Evolutionary conservation across 371 early-diverging fungal genomes (phyloP), one percentile per base, ranked within the genome.

Genomic region (Mucor plumbeus): DNA sequence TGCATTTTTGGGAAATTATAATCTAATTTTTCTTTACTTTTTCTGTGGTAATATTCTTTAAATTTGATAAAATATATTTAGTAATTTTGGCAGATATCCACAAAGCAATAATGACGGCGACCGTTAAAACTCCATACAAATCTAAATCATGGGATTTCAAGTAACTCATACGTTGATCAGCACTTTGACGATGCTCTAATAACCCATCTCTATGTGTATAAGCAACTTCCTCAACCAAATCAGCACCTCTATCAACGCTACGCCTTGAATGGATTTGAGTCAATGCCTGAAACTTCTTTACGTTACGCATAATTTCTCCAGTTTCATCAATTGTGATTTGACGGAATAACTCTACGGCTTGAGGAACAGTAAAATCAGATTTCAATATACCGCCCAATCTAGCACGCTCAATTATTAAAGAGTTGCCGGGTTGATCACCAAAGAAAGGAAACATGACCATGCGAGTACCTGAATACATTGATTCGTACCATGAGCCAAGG

Each of bases 401-500:
- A 3, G 19, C 7, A 13, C 36, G 56, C 35, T 69, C 63, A 54
- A 73, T 21, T 1, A 19, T 40, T 0, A 60, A 44, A 5, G 66
- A 58, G 14, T 75, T 75, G 4, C 36, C 41, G 19, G 67, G 67
- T 40, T 84, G 84, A 48, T 84, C 84, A 1, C 72, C 79, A 63
- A 80, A 78, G 55, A 78, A 80, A 1, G 82, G 84, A 38, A 72
- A 69, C 39, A 77, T 59, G 4, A 77, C 38, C 59, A 81, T 57
- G 4, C 67, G 77, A 11, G 54, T 71, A 10, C 79, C 80, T 57
- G 68, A 35, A 53, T 71, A 73, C 13, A 80, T 47, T 1, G 74
- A 71, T 66, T 84, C 82, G 48, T 67, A 72, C 15, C 74, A 39
- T 17, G 77, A 78, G 7, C 65, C 76, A 5, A 71, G 65, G 26